These are phyloP conservation scores for Candida dubliniensis DNA, from an alignment of 1,139 yeast species.

Conservation along the genomic window DNA sequence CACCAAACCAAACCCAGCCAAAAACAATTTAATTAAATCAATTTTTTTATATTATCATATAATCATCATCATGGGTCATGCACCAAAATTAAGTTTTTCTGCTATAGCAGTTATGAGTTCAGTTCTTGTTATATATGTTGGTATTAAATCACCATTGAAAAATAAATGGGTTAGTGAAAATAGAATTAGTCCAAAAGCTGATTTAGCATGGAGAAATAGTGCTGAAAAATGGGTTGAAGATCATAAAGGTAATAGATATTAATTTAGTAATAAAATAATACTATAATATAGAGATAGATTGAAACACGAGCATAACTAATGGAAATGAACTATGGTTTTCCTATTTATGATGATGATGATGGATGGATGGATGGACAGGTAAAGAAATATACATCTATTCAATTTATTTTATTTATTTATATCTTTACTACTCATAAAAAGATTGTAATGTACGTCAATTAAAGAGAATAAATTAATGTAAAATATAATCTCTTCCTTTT, in stretches of 20 bases:
- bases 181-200: slow-evolving; percentile 51
- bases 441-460: too few species aligned
- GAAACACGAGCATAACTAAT: neutral
- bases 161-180: slow-evolving; percentile 44
- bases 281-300: neutral
- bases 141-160: slow-evolving; percentile 47
- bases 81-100: slow-evolving; percentile 41
- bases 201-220: slow-evolving; percentile 53
- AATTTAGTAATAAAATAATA: neutral
- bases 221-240: slow-evolving; percentile 49
- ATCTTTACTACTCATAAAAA: too few species aligned
- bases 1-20: neutral
- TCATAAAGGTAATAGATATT: slow-evolving; percentile 14
- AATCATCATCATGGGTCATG: slow-evolving; percentile 35
- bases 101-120: slow-evolving; percentile 49
- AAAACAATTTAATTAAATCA: too few species aligned
- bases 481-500: too few species aligned
- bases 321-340: neutral
- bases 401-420: too few species aligned
- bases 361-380: too few species aligned
- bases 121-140: slow-evolving; percentile 39
- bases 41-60: too few species aligned
- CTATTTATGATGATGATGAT: too few species aligned
- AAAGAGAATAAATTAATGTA: too few species aligned
- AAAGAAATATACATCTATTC: too few species aligned